Conservation (phyloP, 129 eudicot species). For the Flaveria ramosissima region DNA sequence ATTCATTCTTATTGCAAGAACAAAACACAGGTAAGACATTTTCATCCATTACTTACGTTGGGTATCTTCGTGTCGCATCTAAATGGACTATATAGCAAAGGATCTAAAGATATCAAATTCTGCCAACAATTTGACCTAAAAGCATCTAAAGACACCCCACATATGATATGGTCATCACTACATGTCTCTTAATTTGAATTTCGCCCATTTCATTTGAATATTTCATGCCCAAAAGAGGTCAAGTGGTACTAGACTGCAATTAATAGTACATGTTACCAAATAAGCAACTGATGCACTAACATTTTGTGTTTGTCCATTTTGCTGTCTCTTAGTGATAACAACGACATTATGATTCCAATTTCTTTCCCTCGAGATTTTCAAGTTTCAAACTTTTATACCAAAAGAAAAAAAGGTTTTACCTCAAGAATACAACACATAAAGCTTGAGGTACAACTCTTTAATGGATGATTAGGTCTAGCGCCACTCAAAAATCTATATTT, state of each 20-base stretch:
- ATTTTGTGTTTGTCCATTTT: constrained; percentile 35
- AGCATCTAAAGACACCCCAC: neutral
- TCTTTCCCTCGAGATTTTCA: constrained; percentile 16
- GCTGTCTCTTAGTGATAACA: constrained; percentile 17
- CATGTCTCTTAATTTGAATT: constrained; percentile 11
- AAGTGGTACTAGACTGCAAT: constrained; percentile 40
- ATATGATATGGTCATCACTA: neutral
- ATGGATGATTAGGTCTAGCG: constrained; percentile 6
- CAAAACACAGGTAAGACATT: too few relatives aligned
- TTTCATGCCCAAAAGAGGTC: constrained; percentile 17
- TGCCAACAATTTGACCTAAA: neutral
- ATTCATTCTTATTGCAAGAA: too few relatives aligned
- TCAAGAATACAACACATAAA: constrained; percentile 23
- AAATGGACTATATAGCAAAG: neutral
- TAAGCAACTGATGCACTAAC: constrained; percentile 25
- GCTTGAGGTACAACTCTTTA: constrained; percentile 21
- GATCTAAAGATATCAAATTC: neutral
- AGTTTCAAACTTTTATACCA: constrained; percentile 25
- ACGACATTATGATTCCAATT: constrained; percentile 28
- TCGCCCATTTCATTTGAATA: constrained; percentile 5
- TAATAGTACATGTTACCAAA: constrained; percentile 32
- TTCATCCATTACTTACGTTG: neutral
- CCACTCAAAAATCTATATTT: neutral
- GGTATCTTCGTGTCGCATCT: neutral
- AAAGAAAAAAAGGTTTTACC: constrained; percentile 10